Evolutionary conservation across 1,284 basidiomycete species (phyloP).

Genomic region (Coniferiporia sulphurascens): DNA sequence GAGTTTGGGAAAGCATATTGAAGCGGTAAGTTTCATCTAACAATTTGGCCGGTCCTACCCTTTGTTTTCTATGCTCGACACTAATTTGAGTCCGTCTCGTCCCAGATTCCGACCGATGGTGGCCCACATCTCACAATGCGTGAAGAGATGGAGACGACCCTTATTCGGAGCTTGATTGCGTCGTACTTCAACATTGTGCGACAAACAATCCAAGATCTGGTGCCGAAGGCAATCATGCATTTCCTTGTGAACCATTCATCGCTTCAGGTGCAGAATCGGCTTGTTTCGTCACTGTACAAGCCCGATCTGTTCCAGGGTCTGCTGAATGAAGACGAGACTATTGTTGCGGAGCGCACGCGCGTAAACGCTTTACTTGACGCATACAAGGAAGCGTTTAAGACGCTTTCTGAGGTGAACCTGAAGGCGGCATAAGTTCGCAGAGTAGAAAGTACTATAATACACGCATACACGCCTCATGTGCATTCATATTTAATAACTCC

Average conservation of each 20-base stretch:
- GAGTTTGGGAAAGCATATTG: constrained; percentile 93
- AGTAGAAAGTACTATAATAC: neutral
- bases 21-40: constrained; percentile 60
- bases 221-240: constrained; percentile 97
- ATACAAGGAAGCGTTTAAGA: constrained; percentile 96
- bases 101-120: constrained; percentile 56
- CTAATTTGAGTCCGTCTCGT: neutral
- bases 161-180: constrained; percentile 92
- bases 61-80: neutral
- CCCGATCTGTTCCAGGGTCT: constrained; percentile 89
- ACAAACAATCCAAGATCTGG: constrained; percentile 93
- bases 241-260: constrained; percentile 95
- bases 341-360: constrained; percentile 89
- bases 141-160: constrained; percentile 94
- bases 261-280: constrained; percentile 92
- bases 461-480: neutral
- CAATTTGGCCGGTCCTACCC: constrained; percentile 1
- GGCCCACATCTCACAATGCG: constrained; percentile 58
- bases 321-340: constrained; percentile 92
- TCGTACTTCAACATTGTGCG: constrained; percentile 97
- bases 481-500: neutral
- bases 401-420: constrained; percentile 70
- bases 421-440: constrained; percentile 47
- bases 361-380: constrained; percentile 95
- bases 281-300: constrained; percentile 92